Conservation (phyloP, 345 rosid species). For the Lagerstroemia speciosa region DNA sequence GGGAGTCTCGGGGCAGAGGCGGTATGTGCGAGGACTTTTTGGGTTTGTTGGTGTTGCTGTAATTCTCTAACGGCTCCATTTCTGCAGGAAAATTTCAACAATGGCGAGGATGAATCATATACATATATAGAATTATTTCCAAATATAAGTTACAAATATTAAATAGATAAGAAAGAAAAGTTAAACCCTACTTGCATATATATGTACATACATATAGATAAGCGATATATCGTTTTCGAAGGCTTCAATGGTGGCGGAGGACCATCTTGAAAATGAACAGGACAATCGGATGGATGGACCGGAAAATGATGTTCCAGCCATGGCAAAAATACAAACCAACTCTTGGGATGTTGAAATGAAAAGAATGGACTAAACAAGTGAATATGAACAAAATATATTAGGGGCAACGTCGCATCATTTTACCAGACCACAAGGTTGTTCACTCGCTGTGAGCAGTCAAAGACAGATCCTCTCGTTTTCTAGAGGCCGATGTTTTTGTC, state of each 20-base stretch:
- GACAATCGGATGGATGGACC: not conserved
- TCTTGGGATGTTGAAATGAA: not conserved
- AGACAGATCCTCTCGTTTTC: not conserved
- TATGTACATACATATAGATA: not conserved
- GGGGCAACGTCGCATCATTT: not conserved
- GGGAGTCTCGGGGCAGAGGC: constrained; percentile 47
- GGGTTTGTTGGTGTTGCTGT: not conserved
- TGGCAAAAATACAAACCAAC: not conserved
- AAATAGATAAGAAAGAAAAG: not conserved
- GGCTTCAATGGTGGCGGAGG: not conserved
- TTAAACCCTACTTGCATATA: not conserved
- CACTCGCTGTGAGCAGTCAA: not conserved
- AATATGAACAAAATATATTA: not conserved
- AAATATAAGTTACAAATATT: no score
- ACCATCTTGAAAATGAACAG: not conserved
- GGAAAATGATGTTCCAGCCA: not conserved
- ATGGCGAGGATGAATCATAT: not conserved
- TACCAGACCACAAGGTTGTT: not conserved
- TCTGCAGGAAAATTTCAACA: not conserved
- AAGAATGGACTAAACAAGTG: constrained; percentile 4
- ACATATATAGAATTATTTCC: not conserved
- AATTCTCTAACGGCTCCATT: constrained; percentile 9
- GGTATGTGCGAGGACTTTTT: constrained; percentile 5
- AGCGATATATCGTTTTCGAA: not conserved
- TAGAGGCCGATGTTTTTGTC: not conserved